A percentile compares a stretch with the other conserved stretches of the same genome.
Conservation (phyloP, 192 early-diverging fungal species). For the Entophlyctis luteolus region DNA sequence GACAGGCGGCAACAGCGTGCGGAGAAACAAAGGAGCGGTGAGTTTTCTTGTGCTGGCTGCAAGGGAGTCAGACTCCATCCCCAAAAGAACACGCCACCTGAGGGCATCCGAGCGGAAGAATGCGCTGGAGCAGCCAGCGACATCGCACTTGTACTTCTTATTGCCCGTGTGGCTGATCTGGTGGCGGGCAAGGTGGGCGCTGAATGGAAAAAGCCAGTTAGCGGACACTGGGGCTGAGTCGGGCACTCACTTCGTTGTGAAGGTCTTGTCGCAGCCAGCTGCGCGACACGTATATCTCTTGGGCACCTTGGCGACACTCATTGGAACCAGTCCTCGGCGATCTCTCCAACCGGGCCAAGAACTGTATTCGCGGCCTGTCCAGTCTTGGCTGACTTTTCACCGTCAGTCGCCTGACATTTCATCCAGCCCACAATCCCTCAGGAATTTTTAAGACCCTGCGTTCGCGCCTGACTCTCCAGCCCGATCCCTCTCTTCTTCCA, state of each 20-base stretch:
- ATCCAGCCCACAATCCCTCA: not conserved
- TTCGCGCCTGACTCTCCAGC: not conserved
- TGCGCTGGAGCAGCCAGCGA: not conserved
- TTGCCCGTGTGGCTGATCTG: not conserved
- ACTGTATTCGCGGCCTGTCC: not conserved
- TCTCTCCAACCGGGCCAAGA: not conserved
- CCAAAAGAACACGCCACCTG: not conserved
- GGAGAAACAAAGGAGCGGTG: too few species aligned
- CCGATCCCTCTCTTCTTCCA: not conserved
- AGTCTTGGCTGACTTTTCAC: not conserved
- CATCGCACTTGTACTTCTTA: not conserved
- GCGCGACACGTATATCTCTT: not conserved
- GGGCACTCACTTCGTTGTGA: not conserved
- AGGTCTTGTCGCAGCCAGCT: not conserved
- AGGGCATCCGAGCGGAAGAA: constrained; percentile 3
- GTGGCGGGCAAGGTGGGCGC: not conserved
- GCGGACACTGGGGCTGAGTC: not conserved
- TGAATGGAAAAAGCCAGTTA: not conserved
- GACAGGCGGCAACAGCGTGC: not conserved
- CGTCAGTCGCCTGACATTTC: not conserved
- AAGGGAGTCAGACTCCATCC: not conserved
- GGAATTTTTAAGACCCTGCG: not conserved
- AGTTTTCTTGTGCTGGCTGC: constrained; percentile 8
- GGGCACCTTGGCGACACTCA: not conserved
- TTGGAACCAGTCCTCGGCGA: not conserved